Percentiles rank a stretch among this genome's conserved stretches.
These are phyloP conservation scores for Colletotrichum musae DNA, from an alignment of 2,329 filamentous ascomycete species.

Conservation along the genomic window DNA sequence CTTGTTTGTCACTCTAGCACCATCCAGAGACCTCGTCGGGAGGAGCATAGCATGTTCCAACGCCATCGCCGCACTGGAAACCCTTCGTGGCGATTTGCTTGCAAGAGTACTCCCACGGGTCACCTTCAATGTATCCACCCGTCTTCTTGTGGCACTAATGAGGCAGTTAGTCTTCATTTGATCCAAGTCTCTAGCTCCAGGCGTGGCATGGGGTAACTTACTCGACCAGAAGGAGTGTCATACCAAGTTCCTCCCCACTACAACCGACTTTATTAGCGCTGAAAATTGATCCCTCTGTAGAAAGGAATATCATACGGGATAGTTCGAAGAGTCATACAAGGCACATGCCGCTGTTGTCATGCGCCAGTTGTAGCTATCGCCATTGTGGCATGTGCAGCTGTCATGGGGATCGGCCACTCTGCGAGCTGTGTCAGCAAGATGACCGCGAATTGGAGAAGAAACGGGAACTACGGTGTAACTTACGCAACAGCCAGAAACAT, in stretches of 20 bases:
- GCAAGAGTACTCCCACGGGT: conserved; percentile 35
- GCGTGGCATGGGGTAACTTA: neutral
- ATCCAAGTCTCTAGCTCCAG: neutral
- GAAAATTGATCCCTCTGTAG: neutral
- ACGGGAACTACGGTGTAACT: too few relatives aligned
- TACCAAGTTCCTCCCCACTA: conserved; percentile 30
- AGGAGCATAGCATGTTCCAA: conserved; percentile 37
- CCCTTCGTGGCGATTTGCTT: conserved; percentile 26
- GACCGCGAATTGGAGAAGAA: too few relatives aligned
- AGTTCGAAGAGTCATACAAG: conserved; percentile 17
- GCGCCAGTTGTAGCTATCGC: conserved; percentile 42
- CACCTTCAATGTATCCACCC: conserved; percentile 30
- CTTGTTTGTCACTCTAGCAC: neutral
- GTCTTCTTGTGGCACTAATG: conserved; percentile 3
- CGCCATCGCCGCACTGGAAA: conserved; percentile 36
- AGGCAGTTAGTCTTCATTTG: neutral
- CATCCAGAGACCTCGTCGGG: conserved; percentile 19
- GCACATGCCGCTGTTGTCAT: conserved; percentile 36
- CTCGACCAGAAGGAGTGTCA: conserved; percentile 21
- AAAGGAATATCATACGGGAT: neutral
- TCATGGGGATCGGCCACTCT: conserved; percentile 43
- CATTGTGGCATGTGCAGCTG: conserved; percentile 41
- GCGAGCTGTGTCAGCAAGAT: neutral
- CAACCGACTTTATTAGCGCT: neutral
- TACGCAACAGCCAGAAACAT: too few relatives aligned